phyloP scores from a whole-genome alignment of 1,284 basidiomycete genomes.

The Naganishia liquefaciens region DNA sequence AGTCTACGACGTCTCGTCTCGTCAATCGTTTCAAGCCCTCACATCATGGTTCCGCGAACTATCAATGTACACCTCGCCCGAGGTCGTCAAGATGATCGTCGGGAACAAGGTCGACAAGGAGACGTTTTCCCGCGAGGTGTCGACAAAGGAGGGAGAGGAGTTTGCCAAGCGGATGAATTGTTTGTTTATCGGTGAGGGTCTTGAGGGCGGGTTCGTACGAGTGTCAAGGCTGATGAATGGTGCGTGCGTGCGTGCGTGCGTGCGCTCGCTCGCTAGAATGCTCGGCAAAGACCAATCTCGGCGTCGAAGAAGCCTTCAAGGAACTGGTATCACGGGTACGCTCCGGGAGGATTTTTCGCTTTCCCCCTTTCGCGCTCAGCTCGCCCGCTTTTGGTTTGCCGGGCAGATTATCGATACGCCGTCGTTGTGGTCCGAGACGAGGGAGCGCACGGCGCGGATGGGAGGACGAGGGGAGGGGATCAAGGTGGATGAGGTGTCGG shows the following conservation, averaged over 20 bases:
- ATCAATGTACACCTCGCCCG: constrained; percentile 82
- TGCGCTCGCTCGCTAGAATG: constrained; percentile 55
- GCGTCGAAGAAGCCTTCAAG: constrained; percentile 76
- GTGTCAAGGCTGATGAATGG: too few relatives aligned
- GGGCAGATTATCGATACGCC: constrained; percentile 53
- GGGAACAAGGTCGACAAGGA: constrained; percentile 95
- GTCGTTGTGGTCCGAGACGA: constrained; percentile 43
- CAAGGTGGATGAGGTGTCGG: constrained; percentile 27
- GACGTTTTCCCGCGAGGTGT: constrained; percentile 65
- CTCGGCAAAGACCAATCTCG: constrained; percentile 78
- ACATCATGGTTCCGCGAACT: constrained; percentile 92
- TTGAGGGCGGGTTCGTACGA: background rate
- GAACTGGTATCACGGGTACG: constrained; percentile 69
- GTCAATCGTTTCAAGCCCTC: constrained; percentile 87
- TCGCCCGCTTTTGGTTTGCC: too few relatives aligned
- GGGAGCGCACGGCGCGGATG: background rate
- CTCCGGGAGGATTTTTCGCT: too few relatives aligned
- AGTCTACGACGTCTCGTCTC: constrained; percentile 93
- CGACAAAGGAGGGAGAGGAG: constrained; percentile 71
- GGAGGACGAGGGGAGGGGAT: background rate
- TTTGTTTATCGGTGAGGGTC: constrained; percentile 82
- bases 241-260: too few relatives aligned
- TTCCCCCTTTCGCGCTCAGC: too few relatives aligned
- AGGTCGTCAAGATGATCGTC: constrained; percentile 93
- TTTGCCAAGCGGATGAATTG: constrained; percentile 81